phyloP scores from a whole-genome alignment of 495 filamentous ascomycete species.

The Lindgomyces ingoldianus region DNA sequence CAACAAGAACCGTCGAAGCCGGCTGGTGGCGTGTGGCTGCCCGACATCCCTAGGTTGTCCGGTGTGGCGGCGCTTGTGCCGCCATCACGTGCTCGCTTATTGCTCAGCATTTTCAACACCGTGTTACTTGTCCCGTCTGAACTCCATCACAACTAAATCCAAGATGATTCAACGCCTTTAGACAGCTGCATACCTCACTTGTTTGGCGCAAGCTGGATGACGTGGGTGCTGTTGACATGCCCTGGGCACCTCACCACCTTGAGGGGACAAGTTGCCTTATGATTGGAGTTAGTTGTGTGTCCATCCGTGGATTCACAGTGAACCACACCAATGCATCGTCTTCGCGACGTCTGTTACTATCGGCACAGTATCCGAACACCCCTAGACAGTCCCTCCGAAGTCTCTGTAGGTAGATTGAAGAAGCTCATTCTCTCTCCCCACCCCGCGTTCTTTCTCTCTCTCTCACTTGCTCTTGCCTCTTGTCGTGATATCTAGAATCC shows the following conservation, averaged over 20 bases:
- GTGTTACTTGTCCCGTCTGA: background rate
- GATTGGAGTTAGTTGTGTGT: conserved; percentile 50
- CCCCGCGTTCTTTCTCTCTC: background rate
- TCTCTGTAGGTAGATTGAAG: background rate
- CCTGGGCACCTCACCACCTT: conserved; percentile 52
- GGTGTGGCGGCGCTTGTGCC: background rate
- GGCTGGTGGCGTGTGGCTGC: background rate
- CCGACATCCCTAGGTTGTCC: background rate
- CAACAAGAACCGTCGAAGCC: too few species aligned
- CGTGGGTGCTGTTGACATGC: conserved; percentile 55
- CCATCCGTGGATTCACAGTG: too few species aligned
- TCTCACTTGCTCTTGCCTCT: background rate
- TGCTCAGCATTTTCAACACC: background rate
- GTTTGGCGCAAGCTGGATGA: conserved; percentile 37
- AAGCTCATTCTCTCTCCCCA: background rate
- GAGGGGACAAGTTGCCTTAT: conserved; percentile 50
- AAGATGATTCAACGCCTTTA: conserved; percentile 51
- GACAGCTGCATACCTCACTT: conserved; percentile 48
- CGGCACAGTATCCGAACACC: too few species aligned
- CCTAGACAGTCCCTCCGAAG: too few species aligned
- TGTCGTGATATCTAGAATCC: too few species aligned
- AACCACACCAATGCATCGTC: too few species aligned
- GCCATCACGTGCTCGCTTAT: conserved; percentile 8
- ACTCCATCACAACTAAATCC: conserved; percentile 53
- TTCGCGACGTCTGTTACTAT: too few species aligned